Percentiles rank a stretch among this genome's conserved stretches.
These are phyloP conservation scores for Tulasnella sp. DNA, from an alignment of 768 basidiomycete genomes.

Conservation along the genomic window DNA sequence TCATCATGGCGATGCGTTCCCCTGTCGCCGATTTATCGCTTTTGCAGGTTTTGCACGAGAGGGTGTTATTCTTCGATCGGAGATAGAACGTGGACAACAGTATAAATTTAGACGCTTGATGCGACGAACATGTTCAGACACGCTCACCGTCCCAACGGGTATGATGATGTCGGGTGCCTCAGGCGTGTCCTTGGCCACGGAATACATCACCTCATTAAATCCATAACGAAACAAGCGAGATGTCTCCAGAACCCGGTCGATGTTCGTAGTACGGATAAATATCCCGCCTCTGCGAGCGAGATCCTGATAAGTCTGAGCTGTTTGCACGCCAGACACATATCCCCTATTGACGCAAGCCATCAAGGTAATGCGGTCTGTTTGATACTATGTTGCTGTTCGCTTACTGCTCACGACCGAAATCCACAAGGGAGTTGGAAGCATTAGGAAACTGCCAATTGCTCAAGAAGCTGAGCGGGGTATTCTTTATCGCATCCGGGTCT, in stretches of 20 bases:
- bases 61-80: slow-evolving; percentile 8
- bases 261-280: slow-evolving; percentile 5
- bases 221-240: slow-evolving; percentile 14
- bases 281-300: neutral
- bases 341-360: neutral
- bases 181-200: neutral
- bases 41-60: neutral
- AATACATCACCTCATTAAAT: neutral
- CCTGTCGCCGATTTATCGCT: neutral
- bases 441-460: neutral
- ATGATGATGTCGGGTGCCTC: neutral
- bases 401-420: slow-evolving; percentile 8
- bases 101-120: neutral
- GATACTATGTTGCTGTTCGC: neutral
- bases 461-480: neutral
- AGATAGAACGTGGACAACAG: neutral
- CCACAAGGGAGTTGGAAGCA: neutral
- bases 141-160: slow-evolving; percentile 1
- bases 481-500: neutral
- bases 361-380: neutral
- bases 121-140: neutral
- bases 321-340: neutral
- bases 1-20: neutral
- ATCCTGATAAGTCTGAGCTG: neutral
- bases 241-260: slow-evolving; percentile 4